Evolutionary conservation across 2,329 filamentous ascomycete species (phyloP), one percentile per base, ranked within the genome.

Genomic region (Cadophora luteo-olivacea): DNA sequence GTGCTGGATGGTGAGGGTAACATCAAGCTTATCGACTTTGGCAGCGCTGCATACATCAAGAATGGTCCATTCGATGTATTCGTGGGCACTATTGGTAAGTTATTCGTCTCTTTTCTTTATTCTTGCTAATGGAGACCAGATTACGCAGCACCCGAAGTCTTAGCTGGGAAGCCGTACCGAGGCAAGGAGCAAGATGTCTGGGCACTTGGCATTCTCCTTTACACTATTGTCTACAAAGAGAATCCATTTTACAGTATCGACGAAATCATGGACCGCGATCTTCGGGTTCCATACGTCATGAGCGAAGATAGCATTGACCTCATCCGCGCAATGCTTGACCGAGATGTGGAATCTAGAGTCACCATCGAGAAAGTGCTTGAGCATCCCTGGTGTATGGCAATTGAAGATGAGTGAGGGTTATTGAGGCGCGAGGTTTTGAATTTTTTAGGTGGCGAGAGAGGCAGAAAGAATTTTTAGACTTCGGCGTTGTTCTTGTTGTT

Each of bases 181-280:
- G 96, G 96, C 77, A 97, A 97, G 81, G 95, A 97, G 79, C 96
- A 99, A 83, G 96, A 99, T 77, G 94, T 99, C 36, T 99, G 96
- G 96, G 96, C 96, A 0, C 86, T 99, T 19, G 96, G 96, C 29
- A 98, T 99, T 76, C 86, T 99, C 32, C 88, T 99, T 16, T 99
- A 99, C 83, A 99, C 96, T 33, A 97, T 99, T 77, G 92, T 98
- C 77, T 99, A 99, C 86, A 99, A 98, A 82, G 96, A 99, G 82
- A 99, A 99, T 78, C 95, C 96, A 0, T 99, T 97, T 80, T 98
- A 98, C 85, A 97, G 92, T 80, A 96, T 98, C 76, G 96, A 99
- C 80, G 96, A 99, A 84, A 99, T 99, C 77, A 97, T 98, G 88
- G 96, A 99, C 79, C 94, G 95, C 77, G 95, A 97, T 75, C 84